Percentiles rank a stretch among this genome's conserved stretches.
phyloP scores from a whole-genome alignment of 345 rosid genomes.

The Turritis glabra region DNA sequence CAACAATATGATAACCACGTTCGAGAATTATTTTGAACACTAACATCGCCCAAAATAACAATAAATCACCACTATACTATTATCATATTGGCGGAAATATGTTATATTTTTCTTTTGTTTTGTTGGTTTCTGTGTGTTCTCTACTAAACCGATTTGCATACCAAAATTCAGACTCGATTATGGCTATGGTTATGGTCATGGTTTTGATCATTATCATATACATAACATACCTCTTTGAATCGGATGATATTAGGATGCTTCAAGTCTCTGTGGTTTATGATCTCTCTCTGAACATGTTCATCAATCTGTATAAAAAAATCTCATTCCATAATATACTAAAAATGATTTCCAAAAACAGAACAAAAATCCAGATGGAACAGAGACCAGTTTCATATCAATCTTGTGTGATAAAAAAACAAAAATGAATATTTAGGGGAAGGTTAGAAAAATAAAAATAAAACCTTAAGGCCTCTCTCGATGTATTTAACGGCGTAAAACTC shows the following conservation, averaged over 20 bases:
- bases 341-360: neutral
- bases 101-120: neutral
- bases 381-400: neutral
- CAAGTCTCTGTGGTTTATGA: slow-evolving; percentile 87
- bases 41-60: too few relatives aligned
- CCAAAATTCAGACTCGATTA: neutral
- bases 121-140: slow-evolving; percentile 1
- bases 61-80: neutral
- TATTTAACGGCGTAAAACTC: slow-evolving; percentile 76
- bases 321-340: neutral
- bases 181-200: neutral
- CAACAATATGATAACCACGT: neutral
- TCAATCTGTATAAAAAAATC: slow-evolving; percentile 67
- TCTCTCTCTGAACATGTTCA: slow-evolving; percentile 95
- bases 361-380: neutral
- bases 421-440: neutral
- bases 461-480: slow-evolving; percentile 86
- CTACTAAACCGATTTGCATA: neutral
- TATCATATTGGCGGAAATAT: neutral
- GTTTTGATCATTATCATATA: neutral
- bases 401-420: neutral
- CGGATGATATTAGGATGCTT: slow-evolving; percentile 87
- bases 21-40: neutral
- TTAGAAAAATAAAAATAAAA: neutral
- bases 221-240: slow-evolving; percentile 66